phyloP scores from a whole-genome alignment of 192 early-diverging fungal species.

The Spizellomyces punctatus region DNA sequence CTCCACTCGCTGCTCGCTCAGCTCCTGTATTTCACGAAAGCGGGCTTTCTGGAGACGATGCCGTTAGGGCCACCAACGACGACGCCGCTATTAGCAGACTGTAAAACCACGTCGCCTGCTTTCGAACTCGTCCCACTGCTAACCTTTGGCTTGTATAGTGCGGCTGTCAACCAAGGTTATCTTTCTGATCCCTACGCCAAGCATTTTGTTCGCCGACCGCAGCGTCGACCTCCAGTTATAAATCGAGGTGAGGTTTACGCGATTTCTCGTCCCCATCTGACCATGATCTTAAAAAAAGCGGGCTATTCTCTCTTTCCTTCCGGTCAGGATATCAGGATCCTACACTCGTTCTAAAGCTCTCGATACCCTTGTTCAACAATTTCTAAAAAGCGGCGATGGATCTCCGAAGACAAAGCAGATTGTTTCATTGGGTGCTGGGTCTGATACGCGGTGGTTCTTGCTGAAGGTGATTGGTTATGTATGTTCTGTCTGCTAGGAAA shows the following conservation, averaged over 20 bases:
- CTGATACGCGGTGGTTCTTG: conserved; percentile 89
- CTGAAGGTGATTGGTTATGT: conserved; percentile 58
- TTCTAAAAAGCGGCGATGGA: conserved; percentile 45
- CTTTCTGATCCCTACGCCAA: conserved; percentile 69
- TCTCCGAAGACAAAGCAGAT: conserved; percentile 66
- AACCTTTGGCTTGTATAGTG: conserved; percentile 44
- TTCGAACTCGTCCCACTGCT: neutral
- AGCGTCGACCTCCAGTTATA: conserved; percentile 87
- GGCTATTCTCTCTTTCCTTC: neutral
- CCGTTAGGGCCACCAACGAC: conserved; percentile 86
- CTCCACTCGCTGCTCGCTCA: too few relatives aligned
- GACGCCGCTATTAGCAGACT: conserved; percentile 84
- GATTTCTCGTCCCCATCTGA: neutral
- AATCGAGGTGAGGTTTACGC: conserved; percentile 70
- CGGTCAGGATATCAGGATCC: conserved; percentile 59
- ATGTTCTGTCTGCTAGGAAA: conserved; percentile 1
- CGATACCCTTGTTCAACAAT: conserved; percentile 66
- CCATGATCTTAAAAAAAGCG: neutral
- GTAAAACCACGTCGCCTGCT: conserved; percentile 41
- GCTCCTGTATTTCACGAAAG: too few relatives aligned
- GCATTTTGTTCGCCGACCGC: conserved; percentile 63
- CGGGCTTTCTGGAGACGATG: conserved; percentile 52
- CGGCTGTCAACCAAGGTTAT: conserved; percentile 82
- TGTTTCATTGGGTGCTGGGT: conserved; percentile 86
- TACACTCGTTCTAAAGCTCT: conserved; percentile 74